A percentile compares a stretch with the other conserved stretches of the same genome.
These are phyloP conservation scores for Pisolithus sp. DNA, from an alignment of 768 basidiomycete genomes.

Conservation along the genomic window DNA sequence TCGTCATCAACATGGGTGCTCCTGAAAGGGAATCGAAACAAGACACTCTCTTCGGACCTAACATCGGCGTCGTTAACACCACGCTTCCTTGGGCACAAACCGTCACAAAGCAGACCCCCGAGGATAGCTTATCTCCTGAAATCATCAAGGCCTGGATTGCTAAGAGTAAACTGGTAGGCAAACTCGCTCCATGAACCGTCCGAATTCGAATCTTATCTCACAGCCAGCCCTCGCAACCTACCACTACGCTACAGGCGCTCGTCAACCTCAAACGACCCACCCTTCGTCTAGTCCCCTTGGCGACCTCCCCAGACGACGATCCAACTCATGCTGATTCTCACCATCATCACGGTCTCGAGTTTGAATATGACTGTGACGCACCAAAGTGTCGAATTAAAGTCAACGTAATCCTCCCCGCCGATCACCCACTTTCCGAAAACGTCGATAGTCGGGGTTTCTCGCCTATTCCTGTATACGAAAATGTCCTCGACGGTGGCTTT, in stretches of 20 bases:
- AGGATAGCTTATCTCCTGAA: slow-evolving; percentile 75
- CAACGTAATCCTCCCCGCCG: slow-evolving; percentile 63
- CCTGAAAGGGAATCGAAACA: slow-evolving; percentile 55
- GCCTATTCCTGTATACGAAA: slow-evolving; percentile 33
- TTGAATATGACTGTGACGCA: slow-evolving; percentile 88
- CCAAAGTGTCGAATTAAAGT: slow-evolving; percentile 79
- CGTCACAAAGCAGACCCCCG: slow-evolving; percentile 54
- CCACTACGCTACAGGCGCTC: slow-evolving; percentile 88
- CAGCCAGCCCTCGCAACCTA: slow-evolving; percentile 65
- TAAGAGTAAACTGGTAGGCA: slow-evolving; percentile 73
- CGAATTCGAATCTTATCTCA: neutral
- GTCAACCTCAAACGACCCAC: slow-evolving; percentile 93
- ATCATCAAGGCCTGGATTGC: slow-evolving; percentile 79
- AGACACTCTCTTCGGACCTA: slow-evolving; percentile 87
- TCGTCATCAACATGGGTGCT: slow-evolving; percentile 21
- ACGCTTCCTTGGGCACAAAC: slow-evolving; percentile 66
- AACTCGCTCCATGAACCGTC: slow-evolving; percentile 1
- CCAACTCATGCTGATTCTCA: slow-evolving; percentile 40
- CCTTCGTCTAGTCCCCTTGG: slow-evolving; percentile 66
- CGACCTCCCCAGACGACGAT: slow-evolving; percentile 40
- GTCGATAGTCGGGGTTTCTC: slow-evolving; percentile 28
- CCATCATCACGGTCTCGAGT: slow-evolving; percentile 76
- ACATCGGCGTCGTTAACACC: slow-evolving; percentile 68
- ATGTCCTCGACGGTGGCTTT: slow-evolving; percentile 77
- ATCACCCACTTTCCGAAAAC: slow-evolving; percentile 48